A percentile compares a stretch with the other conserved stretches of the same genome.
phyloP scores from a whole-genome alignment of 1,284 basidiomycete species.

The Rhodotorula sp. region DNA sequence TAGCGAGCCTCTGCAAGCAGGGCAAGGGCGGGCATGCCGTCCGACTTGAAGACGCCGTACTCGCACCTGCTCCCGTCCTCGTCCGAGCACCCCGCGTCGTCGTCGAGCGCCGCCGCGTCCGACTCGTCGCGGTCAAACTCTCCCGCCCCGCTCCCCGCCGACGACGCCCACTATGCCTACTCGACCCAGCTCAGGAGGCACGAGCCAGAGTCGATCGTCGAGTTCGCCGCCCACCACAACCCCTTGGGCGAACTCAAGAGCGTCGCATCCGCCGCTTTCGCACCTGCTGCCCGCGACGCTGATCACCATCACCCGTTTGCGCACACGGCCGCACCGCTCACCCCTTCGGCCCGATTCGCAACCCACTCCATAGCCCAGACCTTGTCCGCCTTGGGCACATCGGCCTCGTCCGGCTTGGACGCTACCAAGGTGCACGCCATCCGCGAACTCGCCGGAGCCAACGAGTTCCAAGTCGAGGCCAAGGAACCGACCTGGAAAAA shows the following conservation, averaged over 20 bases:
- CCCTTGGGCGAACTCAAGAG: conserved; percentile 15
- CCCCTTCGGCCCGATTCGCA: conserved; percentile 33
- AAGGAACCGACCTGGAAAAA: conserved; percentile 78
- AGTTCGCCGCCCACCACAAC: conserved; percentile 13
- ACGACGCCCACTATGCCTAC: conserved; percentile 30
- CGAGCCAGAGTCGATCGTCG: conserved; percentile 34
- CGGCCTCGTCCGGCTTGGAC: conserved; percentile 58
- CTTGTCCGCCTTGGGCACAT: conserved; percentile 29
- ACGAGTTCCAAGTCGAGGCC: conserved; percentile 86
- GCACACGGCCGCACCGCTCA: conserved; percentile 35
- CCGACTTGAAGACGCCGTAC: conserved; percentile 22
- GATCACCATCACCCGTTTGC: conserved; percentile 36
- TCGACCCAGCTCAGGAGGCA: conserved; percentile 26
- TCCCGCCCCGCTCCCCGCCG: conserved; percentile 1
- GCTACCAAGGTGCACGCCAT: conserved; percentile 65
- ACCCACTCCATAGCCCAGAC: conserved; percentile 34
- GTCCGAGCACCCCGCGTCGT: background rate
- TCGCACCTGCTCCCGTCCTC: conserved; percentile 18
- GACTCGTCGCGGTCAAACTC: conserved; percentile 12
- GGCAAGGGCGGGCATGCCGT: conserved; percentile 6
- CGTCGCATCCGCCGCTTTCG: conserved; percentile 12
- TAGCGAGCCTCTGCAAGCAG: too few species aligned
- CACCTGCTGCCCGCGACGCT: background rate
- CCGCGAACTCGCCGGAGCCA: conserved; percentile 72
- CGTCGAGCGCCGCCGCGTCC: background rate